Percentiles rank a stretch among this genome's conserved stretches.
phyloP scores from a whole-genome alignment of 495 filamentous ascomycete species.

The Neurospora sp. region DNA sequence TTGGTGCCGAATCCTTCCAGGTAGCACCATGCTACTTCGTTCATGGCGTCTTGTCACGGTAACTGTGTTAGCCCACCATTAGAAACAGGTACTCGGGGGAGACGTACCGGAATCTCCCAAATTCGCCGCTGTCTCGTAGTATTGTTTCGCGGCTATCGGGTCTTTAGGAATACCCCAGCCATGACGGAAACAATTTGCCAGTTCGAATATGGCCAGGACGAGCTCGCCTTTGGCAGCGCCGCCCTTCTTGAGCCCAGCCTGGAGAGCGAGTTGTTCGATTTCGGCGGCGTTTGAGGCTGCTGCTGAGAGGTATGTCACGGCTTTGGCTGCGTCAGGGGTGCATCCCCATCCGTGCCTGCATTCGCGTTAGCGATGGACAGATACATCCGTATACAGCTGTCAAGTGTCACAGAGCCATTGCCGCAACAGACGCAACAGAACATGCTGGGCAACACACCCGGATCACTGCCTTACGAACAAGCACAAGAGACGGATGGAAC shows the following conservation, averaged over 20 bases:
- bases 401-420: background rate
- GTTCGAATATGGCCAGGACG: slow-evolving; percentile 92
- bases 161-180: slow-evolving; percentile 93
- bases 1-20: slow-evolving; percentile 86
- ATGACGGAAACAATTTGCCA: slow-evolving; percentile 91
- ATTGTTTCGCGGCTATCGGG: slow-evolving; percentile 76
- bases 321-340: slow-evolving; percentile 55
- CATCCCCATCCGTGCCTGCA: slow-evolving; percentile 91
- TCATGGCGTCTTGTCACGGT: slow-evolving; percentile 70
- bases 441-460: background rate
- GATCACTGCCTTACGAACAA: background rate
- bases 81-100: background rate
- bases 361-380: background rate
- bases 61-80: background rate
- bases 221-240: slow-evolving; percentile 94
- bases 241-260: slow-evolving; percentile 82
- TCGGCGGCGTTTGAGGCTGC: slow-evolving; percentile 87
- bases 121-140: slow-evolving; percentile 95
- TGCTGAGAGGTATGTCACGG: slow-evolving; percentile 71
- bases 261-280: slow-evolving; percentile 72
- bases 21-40: slow-evolving; percentile 94
- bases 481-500: background rate
- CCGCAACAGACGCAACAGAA: background rate
- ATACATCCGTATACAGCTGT: background rate
- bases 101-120: slow-evolving; percentile 68